Conservation (phyloP, 129 eudicot genomes). For the Mikania micrantha region DNA sequence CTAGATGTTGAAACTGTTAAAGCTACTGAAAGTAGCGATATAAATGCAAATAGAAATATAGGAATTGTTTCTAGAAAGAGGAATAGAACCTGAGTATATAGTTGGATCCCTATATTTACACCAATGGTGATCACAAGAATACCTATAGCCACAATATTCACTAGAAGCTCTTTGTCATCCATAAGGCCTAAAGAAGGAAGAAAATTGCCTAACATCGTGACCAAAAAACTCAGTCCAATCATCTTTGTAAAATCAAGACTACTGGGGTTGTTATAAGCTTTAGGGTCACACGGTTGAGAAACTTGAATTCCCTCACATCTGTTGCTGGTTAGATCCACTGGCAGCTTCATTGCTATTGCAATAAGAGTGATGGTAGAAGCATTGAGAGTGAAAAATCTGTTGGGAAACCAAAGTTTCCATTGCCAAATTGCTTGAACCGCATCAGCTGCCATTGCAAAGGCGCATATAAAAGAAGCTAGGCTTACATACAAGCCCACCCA, state of each 20-base stretch:
- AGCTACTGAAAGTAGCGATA: background rate
- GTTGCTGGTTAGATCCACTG: background rate
- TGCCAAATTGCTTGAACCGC: background rate
- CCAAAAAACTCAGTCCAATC: background rate
- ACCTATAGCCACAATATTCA: background rate
- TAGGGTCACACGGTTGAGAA: too few species aligned
- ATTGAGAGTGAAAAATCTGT: background rate
- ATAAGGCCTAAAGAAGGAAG: background rate
- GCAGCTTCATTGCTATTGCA: background rate
- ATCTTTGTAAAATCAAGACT: background rate
- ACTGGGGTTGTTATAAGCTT: too few species aligned
- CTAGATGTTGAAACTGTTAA: background rate
- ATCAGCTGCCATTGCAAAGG: background rate
- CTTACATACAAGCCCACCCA: background rate
- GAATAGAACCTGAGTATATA: background rate
- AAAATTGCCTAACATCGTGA: background rate
- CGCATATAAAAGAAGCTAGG: background rate
- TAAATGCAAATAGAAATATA: background rate
- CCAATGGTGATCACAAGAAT: background rate
- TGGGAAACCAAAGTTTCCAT: background rate
- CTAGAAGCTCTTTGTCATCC: background rate
- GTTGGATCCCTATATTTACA: background rate
- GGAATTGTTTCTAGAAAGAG: background rate
- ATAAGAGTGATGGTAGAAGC: background rate
- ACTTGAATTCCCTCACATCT: fast-evolving